These are phyloP conservation scores for Ophiocordyceps camponoti-rufipedis DNA, from an alignment of 2,329 filamentous ascomycete genomes.

Conservation along the genomic window DNA sequence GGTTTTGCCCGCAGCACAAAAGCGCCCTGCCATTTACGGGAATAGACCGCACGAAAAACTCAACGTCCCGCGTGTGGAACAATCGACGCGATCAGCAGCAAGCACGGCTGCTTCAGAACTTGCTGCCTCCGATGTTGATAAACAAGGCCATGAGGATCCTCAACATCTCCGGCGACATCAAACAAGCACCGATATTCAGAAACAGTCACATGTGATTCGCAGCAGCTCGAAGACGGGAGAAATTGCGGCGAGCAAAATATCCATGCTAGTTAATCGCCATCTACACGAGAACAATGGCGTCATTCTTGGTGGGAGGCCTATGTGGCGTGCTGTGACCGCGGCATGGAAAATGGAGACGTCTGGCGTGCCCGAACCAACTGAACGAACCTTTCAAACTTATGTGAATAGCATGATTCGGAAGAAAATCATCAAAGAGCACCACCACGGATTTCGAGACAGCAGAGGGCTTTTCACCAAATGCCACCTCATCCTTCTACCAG, in stretches of 20 bases:
- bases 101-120: not conserved
- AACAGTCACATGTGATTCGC: not conserved
- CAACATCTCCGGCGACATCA: not conserved
- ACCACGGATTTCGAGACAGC: slow-evolving; percentile 22
- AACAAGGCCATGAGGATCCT: not conserved
- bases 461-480: slow-evolving; percentile 25
- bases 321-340: slow-evolving; percentile 28
- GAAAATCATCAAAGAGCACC: slow-evolving; percentile 19
- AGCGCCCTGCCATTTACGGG: not conserved
- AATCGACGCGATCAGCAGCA: not conserved
- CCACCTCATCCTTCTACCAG: slow-evolving; percentile 23
- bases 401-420: slow-evolving; percentile 19
- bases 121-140: not conserved
- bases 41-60: not conserved
- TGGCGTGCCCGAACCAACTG: slow-evolving; percentile 20
- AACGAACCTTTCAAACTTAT: slow-evolving; percentile 18
- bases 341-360: slow-evolving; percentile 25
- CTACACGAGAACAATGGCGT: slow-evolving; percentile 20
- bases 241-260: slow-evolving; percentile 5
- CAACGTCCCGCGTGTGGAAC: not conserved
- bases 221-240: not conserved
- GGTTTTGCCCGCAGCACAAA: not conserved
- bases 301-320: slow-evolving; percentile 29
- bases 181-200: not conserved
- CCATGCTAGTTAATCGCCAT: slow-evolving; percentile 10